These are phyloP conservation scores for Pichia sp. DNA, from an alignment of 1,139 yeast species.

Conservation along the genomic window DNA sequence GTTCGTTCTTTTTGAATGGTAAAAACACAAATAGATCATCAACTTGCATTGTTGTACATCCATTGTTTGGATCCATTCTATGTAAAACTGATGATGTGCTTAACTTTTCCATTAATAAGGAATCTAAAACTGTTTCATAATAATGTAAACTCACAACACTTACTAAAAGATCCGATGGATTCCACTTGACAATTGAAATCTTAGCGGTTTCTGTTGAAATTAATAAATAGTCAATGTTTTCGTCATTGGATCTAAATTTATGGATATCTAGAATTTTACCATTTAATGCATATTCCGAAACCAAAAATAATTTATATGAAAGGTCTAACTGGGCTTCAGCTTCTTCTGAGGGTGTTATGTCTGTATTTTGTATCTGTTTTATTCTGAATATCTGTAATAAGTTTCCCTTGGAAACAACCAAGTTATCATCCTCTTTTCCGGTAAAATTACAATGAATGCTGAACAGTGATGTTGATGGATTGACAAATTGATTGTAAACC, in stretches of 20 bases:
- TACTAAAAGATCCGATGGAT: constrained; percentile 47
- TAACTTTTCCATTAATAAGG: constrained; percentile 47
- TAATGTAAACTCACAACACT: constrained; percentile 81
- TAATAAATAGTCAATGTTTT: constrained; percentile 56
- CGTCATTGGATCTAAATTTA: constrained; percentile 41
- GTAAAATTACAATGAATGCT: constrained; percentile 65
- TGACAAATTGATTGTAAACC: constrained; percentile 75
- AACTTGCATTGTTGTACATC: constrained; percentile 64
- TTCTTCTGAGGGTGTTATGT: constrained; percentile 14
- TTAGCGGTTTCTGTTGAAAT: constrained; percentile 77
- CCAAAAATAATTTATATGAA: constrained; percentile 45
- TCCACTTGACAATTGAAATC: constrained; percentile 75
- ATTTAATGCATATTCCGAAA: constrained; percentile 67
- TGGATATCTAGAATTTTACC: constrained; percentile 67
- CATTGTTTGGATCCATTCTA: constrained; percentile 62
- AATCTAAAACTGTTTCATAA: constrained; percentile 70
- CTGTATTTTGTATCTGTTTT: constrained; percentile 1
- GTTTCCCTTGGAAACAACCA: constrained; percentile 71
- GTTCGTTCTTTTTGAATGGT: constrained; percentile 57
- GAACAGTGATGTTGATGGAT: constrained; percentile 72
- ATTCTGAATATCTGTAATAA: constrained; percentile 67
- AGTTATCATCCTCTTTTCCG: constrained; percentile 46
- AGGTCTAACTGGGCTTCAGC: constrained; percentile 19
- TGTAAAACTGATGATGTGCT: constrained; percentile 45
- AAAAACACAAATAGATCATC: constrained; percentile 73